Base-by-base conservation (phyloP, 441 rosid species). In the Hura crepitans region DNA sequence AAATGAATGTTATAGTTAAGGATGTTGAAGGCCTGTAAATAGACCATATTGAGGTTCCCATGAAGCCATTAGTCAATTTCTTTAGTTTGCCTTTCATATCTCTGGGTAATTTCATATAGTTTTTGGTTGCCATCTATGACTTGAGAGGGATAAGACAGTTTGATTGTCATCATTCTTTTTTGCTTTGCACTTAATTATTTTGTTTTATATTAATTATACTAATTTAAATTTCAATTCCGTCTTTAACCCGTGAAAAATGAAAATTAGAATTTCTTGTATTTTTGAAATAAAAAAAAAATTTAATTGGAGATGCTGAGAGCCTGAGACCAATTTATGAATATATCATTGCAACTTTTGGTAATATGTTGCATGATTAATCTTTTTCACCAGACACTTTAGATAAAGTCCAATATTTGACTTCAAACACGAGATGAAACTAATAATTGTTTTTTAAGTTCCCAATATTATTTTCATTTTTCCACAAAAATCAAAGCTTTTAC, bases 401-500 rank as follows among this genome's bases (percentile, higher is more conserved):
- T 28, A 71, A 66, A 57, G 23, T 51, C 56, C 22, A n/a, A 4
- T 22, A 46, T 68, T 47, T 64, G 58, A 68, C 68, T 74, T 37
- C 17, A 27, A 18, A n/a, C 37, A 68, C 23, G 68, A 31, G 58
- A 59, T 43, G 51, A 7, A 37, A 54, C n/a, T 20, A 27, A 54
- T 62, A 56, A 72, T 72, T 66, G 68, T 72, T 49, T 55, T 59
- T 45, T 70, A 46, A 58, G 51, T 60, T 67, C 42, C 65, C 25
- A 56, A 49, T 49, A 49, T 18, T 18, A 2, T 25, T 31, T 58
- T 15, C 12, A 25, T 15, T 14, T 65, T 27, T 57, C 49, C 0
- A 0, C 8, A 15, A 33, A 71, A 60, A 72, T 80, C 69, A 72
- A 71, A 69, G 12, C 15, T 62, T 64, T 68, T 49, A 84, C 86